A percentile compares a stretch with the other conserved stretches of the same genome.
Evolutionary conservation across 2,329 filamentous ascomycete species (phyloP).

Genomic region (Bipolaris zeicola): DNA sequence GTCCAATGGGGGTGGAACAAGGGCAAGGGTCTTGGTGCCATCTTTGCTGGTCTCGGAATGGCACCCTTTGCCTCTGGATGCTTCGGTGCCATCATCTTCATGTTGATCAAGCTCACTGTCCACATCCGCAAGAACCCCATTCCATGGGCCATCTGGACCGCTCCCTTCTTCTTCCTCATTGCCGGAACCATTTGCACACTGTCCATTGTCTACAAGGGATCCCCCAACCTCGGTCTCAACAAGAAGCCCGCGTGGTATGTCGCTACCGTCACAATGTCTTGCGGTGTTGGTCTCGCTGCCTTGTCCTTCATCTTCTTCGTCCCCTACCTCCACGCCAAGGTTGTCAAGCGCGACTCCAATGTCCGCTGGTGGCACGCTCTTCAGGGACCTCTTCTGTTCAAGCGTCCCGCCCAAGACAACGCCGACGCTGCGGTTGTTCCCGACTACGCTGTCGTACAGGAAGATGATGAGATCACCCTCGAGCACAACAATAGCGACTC

Average conservation of each 20-base stretch:
- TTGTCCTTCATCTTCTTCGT: conserved; percentile 74
- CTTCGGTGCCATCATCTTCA: conserved; percentile 72
- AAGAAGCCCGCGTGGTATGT: conserved; percentile 73
- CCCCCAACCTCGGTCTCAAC: conserved; percentile 67
- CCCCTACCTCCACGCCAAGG: conserved; percentile 68
- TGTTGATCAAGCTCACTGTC: conserved; percentile 73
- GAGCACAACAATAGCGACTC: conserved; percentile 33
- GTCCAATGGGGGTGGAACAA: conserved; percentile 65
- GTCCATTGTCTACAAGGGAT: conserved; percentile 82
- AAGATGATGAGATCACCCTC: conserved; percentile 55
- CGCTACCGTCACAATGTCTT: conserved; percentile 68
- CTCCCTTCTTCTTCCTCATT: conserved; percentile 78
- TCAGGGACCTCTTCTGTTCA: conserved; percentile 63
- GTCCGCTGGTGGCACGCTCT: conserved; percentile 68
- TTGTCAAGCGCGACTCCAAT: conserved; percentile 71
- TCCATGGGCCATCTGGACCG: conserved; percentile 73
- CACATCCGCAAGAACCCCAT: conserved; percentile 74
- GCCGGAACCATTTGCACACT: conserved; percentile 75
- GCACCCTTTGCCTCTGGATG: conserved; percentile 69
- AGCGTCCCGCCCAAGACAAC: conserved; percentile 61
- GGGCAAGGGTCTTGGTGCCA: conserved; percentile 69
- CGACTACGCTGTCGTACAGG: conserved; percentile 78
- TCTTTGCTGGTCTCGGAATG: conserved; percentile 70
- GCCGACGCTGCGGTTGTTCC: conserved; percentile 65
- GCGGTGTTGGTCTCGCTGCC: conserved; percentile 63